Conservation (phyloP, 1,284 basidiomycete genomes). For the Naganishia cerealis region DNA sequence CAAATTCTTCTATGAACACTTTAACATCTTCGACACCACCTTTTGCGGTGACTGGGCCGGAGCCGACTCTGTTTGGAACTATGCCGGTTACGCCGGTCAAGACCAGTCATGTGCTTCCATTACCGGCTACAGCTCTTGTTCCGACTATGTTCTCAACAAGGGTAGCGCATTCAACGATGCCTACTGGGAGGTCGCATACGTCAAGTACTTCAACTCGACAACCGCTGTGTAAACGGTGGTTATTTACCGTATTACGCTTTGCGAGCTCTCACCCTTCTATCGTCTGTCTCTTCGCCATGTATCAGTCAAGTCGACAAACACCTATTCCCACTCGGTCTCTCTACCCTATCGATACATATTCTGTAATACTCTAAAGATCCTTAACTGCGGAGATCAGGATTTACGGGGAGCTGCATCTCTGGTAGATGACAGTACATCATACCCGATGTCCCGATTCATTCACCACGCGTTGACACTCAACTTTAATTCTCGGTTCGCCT, state of each 20-base stretch:
- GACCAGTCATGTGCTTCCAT: conserved; percentile 73
- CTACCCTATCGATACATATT: not conserved
- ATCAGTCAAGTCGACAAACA: not conserved
- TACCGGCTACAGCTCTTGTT: conserved; percentile 76
- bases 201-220: conserved; percentile 53
- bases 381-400: not conserved
- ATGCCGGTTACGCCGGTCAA: conserved; percentile 72
- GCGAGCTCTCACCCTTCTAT: not conserved
- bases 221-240: conserved; percentile 39
- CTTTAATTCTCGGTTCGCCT: not conserved
- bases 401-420: not conserved
- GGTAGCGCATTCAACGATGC: conserved; percentile 73
- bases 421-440: conserved; percentile 2
- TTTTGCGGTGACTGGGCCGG: conserved; percentile 86
- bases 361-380: not conserved
- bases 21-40: conserved; percentile 76
- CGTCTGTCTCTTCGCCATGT: not conserved
- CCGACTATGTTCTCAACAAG: conserved; percentile 68
- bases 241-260: not conserved
- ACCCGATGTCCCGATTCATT: not conserved
- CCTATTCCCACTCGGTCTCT: not conserved
- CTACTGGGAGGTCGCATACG: conserved; percentile 61
- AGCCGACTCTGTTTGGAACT: conserved; percentile 64
- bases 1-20: conserved; percentile 71
- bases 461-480: not conserved